Conservation (phyloP, 2,329 filamentous ascomycete genomes). For the Paecilomyces dactylethromorphus region DNA sequence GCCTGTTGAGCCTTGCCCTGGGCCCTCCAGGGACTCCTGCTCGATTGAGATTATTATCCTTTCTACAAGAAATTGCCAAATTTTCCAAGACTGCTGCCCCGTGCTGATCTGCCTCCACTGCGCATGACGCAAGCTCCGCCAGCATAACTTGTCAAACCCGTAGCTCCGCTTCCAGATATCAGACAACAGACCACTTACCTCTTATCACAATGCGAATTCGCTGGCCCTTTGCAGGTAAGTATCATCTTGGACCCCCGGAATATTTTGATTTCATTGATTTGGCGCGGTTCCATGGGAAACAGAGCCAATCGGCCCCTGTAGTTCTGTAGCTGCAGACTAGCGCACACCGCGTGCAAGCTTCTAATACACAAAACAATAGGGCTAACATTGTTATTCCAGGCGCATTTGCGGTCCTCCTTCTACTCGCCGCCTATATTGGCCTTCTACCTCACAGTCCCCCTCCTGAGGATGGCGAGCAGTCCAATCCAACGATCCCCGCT, state of each 20-base stretch:
- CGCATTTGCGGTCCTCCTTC: slow-evolving; percentile 59
- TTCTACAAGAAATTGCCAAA: neutral
- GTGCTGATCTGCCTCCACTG: slow-evolving; percentile 5
- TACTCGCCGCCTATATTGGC: slow-evolving; percentile 72
- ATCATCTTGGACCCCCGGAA: slow-evolving; percentile 1
- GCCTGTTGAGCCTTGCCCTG: neutral
- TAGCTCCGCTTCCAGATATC: neutral
- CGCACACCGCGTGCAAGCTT: slow-evolving; percentile 1
- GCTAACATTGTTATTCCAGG: slow-evolving; percentile 40
- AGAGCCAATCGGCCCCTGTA: neutral
- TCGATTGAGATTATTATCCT: neutral
- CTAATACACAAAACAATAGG: neutral
- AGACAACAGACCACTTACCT: neutral
- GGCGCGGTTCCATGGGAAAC: neutral
- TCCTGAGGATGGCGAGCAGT: neutral
- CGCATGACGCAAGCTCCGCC: slow-evolving; percentile 19
- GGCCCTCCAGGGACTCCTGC: neutral
- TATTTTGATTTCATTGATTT: neutral
- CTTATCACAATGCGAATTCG: slow-evolving; percentile 67
- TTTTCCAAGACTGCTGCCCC: neutral
- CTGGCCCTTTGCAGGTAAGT: slow-evolving; percentile 78
- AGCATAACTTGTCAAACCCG: neutral
- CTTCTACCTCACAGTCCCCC: slow-evolving; percentile 51
- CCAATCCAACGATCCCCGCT: slow-evolving; percentile 30
- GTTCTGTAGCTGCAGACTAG: neutral